Base-by-base conservation (phyloP, 2,329 filamentous ascomycete genomes). In the Metarhizium guizhouense region DNA sequence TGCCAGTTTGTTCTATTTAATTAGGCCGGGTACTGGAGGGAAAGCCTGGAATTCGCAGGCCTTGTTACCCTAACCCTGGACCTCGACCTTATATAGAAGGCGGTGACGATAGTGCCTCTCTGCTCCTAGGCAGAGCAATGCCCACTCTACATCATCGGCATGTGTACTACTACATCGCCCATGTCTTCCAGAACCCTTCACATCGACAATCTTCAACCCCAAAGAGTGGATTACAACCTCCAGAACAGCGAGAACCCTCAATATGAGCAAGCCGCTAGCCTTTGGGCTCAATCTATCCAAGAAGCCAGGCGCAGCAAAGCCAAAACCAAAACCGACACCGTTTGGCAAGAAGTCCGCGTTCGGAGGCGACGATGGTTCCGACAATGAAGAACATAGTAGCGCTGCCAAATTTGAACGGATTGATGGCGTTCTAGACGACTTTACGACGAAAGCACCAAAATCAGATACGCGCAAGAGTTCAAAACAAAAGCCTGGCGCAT, bases 241-340 rank as follows among this genome's bases (percentile, higher is more conserved):
- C 25, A 25, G 25, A 25, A 25, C 6, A 25, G 11, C 42, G 16
- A 14, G 16, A 16, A 13, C 16, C 42, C 11, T 16, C 38, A n/a
- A 18, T 51, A 79, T 79, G 76, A 76, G 72, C 66, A 79, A 76
- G 57, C 74, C 75, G n/a, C 62, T 79, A 25, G 73, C 75, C 43
- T 78, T 77, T 61, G 85, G 84, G 52, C 75, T 88, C 43, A 87
- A 81, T 64, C 62, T 83, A 48, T 70, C 77, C 52, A 85, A 83
- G 64, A 88, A 86, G 68, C 66, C 76, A 2, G 71, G 70, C 54
- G 69, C 70, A 57, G 70, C 75, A 2, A 83, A 81, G 62, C 70
- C 77, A 4, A 71, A 71, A 32, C 71, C 77, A 4, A 71, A 71
- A 34, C 76, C 76, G 3, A 66, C 71, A 1, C 45, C 52, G 6